Evolutionary conservation across 2,329 filamentous ascomycete species (phyloP).

Genomic region (Aspergillus spinulosporus): DNA sequence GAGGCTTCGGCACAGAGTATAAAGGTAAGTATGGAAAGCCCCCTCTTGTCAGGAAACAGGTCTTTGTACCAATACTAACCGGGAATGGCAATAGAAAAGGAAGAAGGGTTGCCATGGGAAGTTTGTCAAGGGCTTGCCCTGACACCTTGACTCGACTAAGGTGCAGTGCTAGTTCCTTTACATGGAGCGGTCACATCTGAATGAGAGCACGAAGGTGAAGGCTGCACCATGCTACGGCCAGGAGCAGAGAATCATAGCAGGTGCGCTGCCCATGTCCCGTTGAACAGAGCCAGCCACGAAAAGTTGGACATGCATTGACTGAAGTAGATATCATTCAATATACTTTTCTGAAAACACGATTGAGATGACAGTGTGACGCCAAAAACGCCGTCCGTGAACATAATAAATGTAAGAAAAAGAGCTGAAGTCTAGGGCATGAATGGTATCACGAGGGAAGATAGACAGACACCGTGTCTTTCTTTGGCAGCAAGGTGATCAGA

Average conservation of each 20-base stretch:
- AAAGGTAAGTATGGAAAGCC: no score
- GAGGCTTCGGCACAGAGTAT: no score
- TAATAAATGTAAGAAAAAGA: slow-evolving; percentile 5
- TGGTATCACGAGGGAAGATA: slow-evolving; percentile 16
- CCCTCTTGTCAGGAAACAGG: no score
- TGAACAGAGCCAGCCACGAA: neutral
- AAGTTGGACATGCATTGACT: neutral
- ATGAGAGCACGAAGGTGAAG: neutral
- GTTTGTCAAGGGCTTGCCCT: no score
- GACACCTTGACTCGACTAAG: no score
- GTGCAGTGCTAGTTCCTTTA: neutral
- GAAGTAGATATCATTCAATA: neutral
- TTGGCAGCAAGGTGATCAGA: slow-evolving; percentile 15
- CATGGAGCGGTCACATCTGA: neutral
- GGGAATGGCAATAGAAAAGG: no score
- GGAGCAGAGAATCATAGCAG: no score
- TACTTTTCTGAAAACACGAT: slow-evolving; percentile 16
- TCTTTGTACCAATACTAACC: no score
- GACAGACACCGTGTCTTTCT: neutral
- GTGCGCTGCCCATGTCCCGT: no score
- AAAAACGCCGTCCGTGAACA: slow-evolving; percentile 19
- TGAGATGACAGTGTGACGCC: slow-evolving; percentile 14
- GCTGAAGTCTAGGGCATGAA: slow-evolving; percentile 17
- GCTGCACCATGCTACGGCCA: no score
- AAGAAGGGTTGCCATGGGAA: no score